Conservation (phyloP, 352 stramenopile species). For the Globisporangium solare region DNA sequence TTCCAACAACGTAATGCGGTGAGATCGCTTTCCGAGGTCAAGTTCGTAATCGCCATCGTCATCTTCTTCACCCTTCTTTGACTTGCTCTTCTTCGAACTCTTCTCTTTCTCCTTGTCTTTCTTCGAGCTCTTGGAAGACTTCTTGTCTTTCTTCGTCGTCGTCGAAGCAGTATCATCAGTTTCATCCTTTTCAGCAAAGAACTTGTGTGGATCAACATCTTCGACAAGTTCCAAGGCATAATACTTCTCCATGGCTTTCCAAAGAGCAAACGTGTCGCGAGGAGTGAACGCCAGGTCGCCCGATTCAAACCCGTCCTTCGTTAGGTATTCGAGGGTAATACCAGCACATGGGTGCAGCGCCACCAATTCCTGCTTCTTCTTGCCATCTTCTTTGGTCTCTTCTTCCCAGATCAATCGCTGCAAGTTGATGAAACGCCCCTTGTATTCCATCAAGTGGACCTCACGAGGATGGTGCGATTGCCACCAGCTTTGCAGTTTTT, state of each 20-base stretch:
- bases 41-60: conserved; percentile 60
- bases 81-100: conserved; percentile 61
- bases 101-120: conserved; percentile 57
- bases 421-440: conserved; percentile 97
- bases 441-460: conserved; percentile 94
- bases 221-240: conserved; percentile 77
- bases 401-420: conserved; percentile 95
- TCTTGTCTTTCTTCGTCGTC: conserved; percentile 27
- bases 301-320: conserved; percentile 74
- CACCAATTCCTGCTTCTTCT: conserved; percentile 66
- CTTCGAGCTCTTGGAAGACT: conserved; percentile 20
- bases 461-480: conserved; percentile 82
- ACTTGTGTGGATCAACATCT: conserved; percentile 93
- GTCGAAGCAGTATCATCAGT: conserved; percentile 14
- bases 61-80: conserved; percentile 56
- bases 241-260: conserved; percentile 84
- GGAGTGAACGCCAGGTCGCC: conserved; percentile 94
- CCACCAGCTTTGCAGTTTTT: conserved; percentile 94
- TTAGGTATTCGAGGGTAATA: conserved; percentile 83
- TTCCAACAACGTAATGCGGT: conserved; percentile 96
- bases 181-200: conserved; percentile 81
- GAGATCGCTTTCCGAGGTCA: conserved; percentile 65
- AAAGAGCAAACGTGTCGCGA: conserved; percentile 95
- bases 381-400: conserved; percentile 29
- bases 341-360: conserved; percentile 77